Conservation (phyloP, 306 rosid species). For the Vigna mungo region DNA sequence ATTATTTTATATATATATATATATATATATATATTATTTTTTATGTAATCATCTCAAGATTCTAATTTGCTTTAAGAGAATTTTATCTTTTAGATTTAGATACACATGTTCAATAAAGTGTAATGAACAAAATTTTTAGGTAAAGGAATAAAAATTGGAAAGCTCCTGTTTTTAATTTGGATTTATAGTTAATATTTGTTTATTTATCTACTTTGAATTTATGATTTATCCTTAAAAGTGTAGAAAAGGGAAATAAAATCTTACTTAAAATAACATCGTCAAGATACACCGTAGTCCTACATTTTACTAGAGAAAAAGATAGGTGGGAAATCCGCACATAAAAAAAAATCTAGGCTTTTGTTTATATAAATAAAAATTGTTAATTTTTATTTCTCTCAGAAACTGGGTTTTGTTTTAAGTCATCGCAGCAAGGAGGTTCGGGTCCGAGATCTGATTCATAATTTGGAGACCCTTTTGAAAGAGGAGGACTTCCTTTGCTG, state of each 20-base stretch:
- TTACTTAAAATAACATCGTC: constrained; percentile 42
- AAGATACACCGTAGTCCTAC: constrained; percentile 41
- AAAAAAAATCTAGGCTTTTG: constrained; percentile 5
- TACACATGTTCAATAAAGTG: too few relatives aligned
- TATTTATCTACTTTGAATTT: neutral
- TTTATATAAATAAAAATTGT: constrained; percentile 30
- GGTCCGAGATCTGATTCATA: constrained; percentile 56
- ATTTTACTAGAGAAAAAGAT: constrained; percentile 39
- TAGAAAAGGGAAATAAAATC: neutral
- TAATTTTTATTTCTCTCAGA: constrained; percentile 22
- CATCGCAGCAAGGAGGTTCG: constrained; percentile 30
- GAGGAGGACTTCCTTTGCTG: constrained; percentile 54
- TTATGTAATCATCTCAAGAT: too few relatives aligned
- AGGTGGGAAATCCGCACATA: constrained; percentile 42
- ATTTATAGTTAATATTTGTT: too few relatives aligned
- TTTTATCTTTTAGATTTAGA: too few relatives aligned
- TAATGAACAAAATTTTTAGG: too few relatives aligned
- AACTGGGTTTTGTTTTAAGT: constrained; percentile 30
- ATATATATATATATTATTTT: too few relatives aligned
- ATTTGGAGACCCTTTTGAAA: constrained; percentile 58
- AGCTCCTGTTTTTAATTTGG: neutral
- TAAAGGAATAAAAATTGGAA: constrained; percentile 6
- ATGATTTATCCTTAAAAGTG: neutral
- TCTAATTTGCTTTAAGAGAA: too few relatives aligned
- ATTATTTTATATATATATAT: too few relatives aligned